Percentiles rank a stretch among this genome's conserved stretches.
Evolutionary conservation across 108 stramenopile genomes (phyloP).

Genomic region (Aurantiochytrium sp.): DNA sequence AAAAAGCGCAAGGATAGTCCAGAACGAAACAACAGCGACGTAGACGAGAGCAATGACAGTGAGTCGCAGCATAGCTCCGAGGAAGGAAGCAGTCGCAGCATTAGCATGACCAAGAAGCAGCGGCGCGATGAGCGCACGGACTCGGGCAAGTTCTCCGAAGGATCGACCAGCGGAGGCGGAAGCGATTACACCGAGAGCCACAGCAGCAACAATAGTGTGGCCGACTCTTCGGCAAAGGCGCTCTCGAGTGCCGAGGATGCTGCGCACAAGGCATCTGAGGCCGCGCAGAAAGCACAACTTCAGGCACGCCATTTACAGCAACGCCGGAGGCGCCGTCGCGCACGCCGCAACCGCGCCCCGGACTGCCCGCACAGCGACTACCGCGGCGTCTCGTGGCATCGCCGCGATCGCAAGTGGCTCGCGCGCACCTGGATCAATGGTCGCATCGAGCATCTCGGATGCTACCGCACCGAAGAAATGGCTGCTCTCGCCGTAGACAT

Average conservation of each 20-base stretch:
- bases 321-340: background rate
- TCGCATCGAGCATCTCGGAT: constrained; percentile 11
- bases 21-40: background rate
- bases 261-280: background rate
- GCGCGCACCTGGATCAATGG: background rate
- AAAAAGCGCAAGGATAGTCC: too few relatives aligned
- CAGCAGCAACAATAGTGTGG: background rate
- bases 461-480: constrained; percentile 9
- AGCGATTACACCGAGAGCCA: background rate
- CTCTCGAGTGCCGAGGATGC: background rate
- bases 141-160: background rate
- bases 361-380: background rate
- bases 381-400: constrained; percentile 12
- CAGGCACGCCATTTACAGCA: background rate
- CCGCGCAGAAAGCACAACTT: background rate
- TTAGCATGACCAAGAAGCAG: background rate
- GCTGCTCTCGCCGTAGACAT: background rate
- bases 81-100: background rate
- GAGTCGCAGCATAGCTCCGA: background rate
- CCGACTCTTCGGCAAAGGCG: background rate
- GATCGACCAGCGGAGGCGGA: background rate
- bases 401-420: constrained; percentile 3
- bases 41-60: background rate
- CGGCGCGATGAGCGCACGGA: background rate
- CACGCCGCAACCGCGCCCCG: background rate